phyloP scores from a whole-genome alignment of 805 yeast genomes.

The Candida koratica region DNA sequence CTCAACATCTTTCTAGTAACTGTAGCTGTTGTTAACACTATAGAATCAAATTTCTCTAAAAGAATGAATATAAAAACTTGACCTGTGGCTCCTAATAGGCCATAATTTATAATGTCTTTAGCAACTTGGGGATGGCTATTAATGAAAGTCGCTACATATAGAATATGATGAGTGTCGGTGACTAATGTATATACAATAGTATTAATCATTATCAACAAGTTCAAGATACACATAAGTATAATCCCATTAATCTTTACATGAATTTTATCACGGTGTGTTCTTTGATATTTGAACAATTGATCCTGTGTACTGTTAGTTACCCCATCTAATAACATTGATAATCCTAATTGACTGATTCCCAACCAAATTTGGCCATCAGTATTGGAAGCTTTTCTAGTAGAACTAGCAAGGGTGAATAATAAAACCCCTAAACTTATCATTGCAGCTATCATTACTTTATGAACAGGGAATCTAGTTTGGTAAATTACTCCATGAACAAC shows the following conservation, averaged over 20 bases:
- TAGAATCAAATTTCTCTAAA: slow-evolving; percentile 77
- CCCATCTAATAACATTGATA: slow-evolving; percentile 81
- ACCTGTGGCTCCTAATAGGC: slow-evolving; percentile 82
- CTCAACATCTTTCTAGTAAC: slow-evolving; percentile 96
- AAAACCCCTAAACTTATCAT: slow-evolving; percentile 82
- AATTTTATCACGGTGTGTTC: slow-evolving; percentile 2
- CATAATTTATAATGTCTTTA: slow-evolving; percentile 60
- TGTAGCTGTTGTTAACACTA: slow-evolving; percentile 84
- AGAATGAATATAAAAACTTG: slow-evolving; percentile 91
- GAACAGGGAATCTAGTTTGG: slow-evolving; percentile 63
- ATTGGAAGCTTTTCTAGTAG: slow-evolving; percentile 21
- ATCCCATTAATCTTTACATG: slow-evolving; percentile 54
- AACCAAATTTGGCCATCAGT: slow-evolving; percentile 41
- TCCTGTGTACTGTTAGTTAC: slow-evolving; percentile 93
- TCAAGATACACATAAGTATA: slow-evolving; percentile 74
- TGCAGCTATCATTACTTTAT: slow-evolving; percentile 74
- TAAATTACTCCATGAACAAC: slow-evolving; percentile 71
- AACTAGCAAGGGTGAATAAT: slow-evolving; percentile 56
- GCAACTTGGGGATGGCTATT: slow-evolving; percentile 49
- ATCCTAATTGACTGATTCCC: slow-evolving; percentile 58
- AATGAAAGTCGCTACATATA: slow-evolving; percentile 48
- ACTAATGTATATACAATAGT: slow-evolving; percentile 47
- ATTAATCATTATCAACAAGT: slow-evolving; percentile 41
- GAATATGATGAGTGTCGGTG: slow-evolving; percentile 46
- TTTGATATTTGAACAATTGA: slow-evolving; percentile 55